These are phyloP conservation scores for Pseudoperonospora humuli DNA, from an alignment of 352 stramenopile species.

Conservation along the genomic window DNA sequence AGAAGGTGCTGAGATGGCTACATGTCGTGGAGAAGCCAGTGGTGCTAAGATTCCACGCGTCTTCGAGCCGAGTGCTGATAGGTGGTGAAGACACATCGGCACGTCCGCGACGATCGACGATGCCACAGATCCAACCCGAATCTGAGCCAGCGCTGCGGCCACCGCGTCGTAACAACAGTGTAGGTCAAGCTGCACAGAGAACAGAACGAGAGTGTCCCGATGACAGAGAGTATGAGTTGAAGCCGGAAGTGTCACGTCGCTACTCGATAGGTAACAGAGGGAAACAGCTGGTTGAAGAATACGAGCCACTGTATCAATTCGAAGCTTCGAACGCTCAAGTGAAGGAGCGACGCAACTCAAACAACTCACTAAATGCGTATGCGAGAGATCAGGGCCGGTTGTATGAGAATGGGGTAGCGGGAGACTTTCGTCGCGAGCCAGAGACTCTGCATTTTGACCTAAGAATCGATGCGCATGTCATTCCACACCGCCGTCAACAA, in stretches of 20 bases:
- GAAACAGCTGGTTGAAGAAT: slow-evolving; percentile 14
- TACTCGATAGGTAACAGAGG: slow-evolving; percentile 17
- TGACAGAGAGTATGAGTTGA: slow-evolving; percentile 17
- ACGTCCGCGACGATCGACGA: slow-evolving; percentile 10
- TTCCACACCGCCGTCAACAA: slow-evolving; percentile 12
- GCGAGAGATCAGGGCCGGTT: background rate
- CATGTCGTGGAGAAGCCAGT: slow-evolving; percentile 70
- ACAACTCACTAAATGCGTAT: slow-evolving; percentile 16
- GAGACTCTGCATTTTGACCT: slow-evolving; percentile 20
- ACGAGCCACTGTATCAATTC: slow-evolving; percentile 13
- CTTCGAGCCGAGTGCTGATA: slow-evolving; percentile 48
- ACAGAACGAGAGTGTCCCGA: slow-evolving; percentile 11
- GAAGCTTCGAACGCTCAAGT: slow-evolving; percentile 5
- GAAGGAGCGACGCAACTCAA: slow-evolving; percentile 22
- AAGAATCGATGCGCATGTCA: slow-evolving; percentile 20
- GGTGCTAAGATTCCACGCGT: slow-evolving; percentile 70
- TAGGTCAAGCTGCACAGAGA: slow-evolving; percentile 17
- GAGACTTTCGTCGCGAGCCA: slow-evolving; percentile 26
- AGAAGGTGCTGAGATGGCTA: slow-evolving; percentile 70
- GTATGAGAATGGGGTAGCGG: slow-evolving; percentile 15
- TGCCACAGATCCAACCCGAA: slow-evolving; percentile 21
- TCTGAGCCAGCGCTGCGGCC: slow-evolving; percentile 26
- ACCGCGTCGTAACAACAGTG: slow-evolving; percentile 21
- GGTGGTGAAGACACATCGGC: slow-evolving; percentile 9
- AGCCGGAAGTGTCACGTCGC: slow-evolving; percentile 9